A percentile compares a stretch with the other conserved stretches of the same genome.
Evolutionary conservation across 73 alveolate species (phyloP).

Genomic region (Blepharisma japonicum): DNA sequence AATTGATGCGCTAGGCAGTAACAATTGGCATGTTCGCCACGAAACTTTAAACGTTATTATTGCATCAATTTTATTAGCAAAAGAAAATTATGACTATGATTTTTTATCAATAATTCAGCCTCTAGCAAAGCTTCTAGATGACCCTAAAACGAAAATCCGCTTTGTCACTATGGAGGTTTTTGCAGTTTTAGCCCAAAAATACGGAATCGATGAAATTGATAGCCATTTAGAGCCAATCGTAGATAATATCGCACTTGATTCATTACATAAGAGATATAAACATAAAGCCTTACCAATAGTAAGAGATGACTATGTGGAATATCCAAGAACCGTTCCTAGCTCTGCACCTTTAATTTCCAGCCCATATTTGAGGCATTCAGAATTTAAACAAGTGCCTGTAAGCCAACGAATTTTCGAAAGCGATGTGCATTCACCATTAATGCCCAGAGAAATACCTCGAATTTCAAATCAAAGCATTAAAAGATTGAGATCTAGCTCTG

Average conservation of each 20-base stretch:
- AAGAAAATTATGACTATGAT: background rate
- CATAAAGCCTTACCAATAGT: background rate
- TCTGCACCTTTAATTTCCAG: background rate
- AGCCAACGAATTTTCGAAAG: background rate
- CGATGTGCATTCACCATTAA: background rate
- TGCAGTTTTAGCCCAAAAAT: constrained; percentile 17
- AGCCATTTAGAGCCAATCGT: background rate
- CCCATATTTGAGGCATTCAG: background rate
- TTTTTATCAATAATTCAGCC: background rate
- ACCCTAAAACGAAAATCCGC: constrained; percentile 18
- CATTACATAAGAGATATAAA: background rate
- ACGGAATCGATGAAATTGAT: background rate
- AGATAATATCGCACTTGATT: background rate
- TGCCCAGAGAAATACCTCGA: background rate
- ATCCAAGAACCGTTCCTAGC: constrained; percentile 4
- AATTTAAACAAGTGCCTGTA: background rate
- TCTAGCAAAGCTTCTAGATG: constrained; percentile 18
- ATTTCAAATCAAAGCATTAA: background rate
- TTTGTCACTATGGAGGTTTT: constrained; percentile 26
- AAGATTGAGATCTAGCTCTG: too few species aligned
- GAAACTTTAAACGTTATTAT: constrained; percentile 6
- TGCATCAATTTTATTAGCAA: background rate
- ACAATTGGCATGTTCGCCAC: constrained; percentile 29
- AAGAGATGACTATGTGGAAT: constrained; percentile 6
- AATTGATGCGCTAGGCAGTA: background rate